Evolutionary conservation across 164 flowering plant genomes (phyloP), one percentile per base, ranked within the genome.

Genomic region (Saururus chinensis): DNA sequence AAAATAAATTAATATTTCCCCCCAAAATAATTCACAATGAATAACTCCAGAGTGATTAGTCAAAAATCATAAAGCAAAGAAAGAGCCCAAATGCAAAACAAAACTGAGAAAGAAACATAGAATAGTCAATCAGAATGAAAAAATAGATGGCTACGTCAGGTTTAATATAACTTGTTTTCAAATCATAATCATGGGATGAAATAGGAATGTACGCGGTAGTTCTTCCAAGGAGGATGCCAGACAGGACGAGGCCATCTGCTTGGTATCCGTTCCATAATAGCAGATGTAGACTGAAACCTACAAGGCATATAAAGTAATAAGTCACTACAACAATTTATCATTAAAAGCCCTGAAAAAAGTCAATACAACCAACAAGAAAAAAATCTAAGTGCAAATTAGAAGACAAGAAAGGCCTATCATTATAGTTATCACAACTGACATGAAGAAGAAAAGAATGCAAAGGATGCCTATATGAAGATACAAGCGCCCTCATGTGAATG

Each of bases 151-250:
- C 11, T 48, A 21, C 48, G 14, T 48, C 20, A 10, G 4, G 10
- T 19, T 25, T 0, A 7, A 45, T 22, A 49, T 22, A 7, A 9
- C 56, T 53, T 53, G 9, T 19, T 17, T 0, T 35, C 9, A 13
- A 6, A 48, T 9, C 13, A 56, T 14, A 56, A 25, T 21, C 19
- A 16, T 24, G n/a, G 53, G 17, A 65, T 11, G 19, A 56, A 16
- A 48, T 26, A 23, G 59, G 35, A 52, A 25, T 74, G 66, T 68
- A 95, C 99, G 79, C 99, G 80, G 67, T 95, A 95, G 73, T 81
- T 91, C 79, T 82, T 95, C 99, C 99, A 91, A 63, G 99, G 99
- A 63, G 96, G 68, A 89, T 68, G 99, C 99, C 99, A 95, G 45
- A 73, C 86, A 57, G 99, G 99, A 52, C 97, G 92, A 7, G 99